Evolutionary conservation across 306 rosid genomes (phyloP), one percentile per base, ranked within the genome.

Genomic region (Prunus kanzakura): DNA sequence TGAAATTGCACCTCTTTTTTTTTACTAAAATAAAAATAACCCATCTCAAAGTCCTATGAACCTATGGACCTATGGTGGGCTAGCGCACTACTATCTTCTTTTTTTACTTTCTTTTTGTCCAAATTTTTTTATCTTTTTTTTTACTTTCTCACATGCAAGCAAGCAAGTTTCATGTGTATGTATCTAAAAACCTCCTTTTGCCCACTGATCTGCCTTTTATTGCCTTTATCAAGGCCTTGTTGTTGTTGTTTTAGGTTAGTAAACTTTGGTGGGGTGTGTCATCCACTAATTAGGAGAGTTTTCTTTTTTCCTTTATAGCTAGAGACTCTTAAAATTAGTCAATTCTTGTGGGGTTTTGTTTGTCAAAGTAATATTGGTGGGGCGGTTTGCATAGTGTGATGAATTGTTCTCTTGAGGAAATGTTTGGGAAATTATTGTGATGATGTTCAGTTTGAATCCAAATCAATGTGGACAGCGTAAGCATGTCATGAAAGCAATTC

Each of bases 341-440:
- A 73, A 46, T 73, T 75, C 35, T 65, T 23, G 69, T 67, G 52
- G 45, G 27, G 57, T 71, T 76, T 61, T 60, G 38, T 50, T 38
- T 85, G 89, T 83, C 88, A 89, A 64, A 32, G 45, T 72, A 77
- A 32, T 45, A 81, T 56, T 85, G 79, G 93, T 83, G 71, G 86
- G 91, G 78, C 88, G 89, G 91, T 69, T 86, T 54, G 67, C 50
- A 38, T 58, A 75, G 51, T 49, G 41, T 54, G 35, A 35, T 54
- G 46, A 78, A 13, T 18, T 58, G 35, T 46, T 54, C 62, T 27
- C 45, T 60, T 58, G 0, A 29, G 27, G 74, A 45, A 55, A 72
- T 72, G 68, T 64, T 66, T 50, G 23, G 41, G 75, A 74, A n/a
- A 74, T 67, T 32, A 69, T 66, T 74, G 71, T 13, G 46, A 67